Base-by-base conservation (phyloP, 129 eudicot genomes). In the Escallonia rubra region DNA sequence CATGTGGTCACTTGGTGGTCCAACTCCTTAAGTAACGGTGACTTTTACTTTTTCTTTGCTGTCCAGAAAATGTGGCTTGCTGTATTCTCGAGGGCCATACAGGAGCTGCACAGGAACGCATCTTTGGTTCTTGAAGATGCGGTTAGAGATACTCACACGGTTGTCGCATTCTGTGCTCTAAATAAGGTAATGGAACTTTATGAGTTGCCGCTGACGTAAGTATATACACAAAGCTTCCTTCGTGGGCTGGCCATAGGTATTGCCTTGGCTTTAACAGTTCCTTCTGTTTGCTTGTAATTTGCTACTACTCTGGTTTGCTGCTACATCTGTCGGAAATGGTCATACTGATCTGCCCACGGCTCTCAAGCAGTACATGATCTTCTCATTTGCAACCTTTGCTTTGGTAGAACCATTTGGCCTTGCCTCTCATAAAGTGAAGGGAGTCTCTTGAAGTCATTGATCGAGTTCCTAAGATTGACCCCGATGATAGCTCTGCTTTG, bases 81-180 rank as follows among this genome's bases (percentile, higher is more conserved):
- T 43, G 85, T 82, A 43, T 81, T 85, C 53, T 85, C 90, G 57
- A 75, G 61, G 73, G 73, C 76, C 3, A 76, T 78, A 5, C 80
- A 75, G 66, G 80, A 81, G 79, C 79, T 85, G 65, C 90, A 85
- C 66, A 69, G 75, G 50, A 79, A 81, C 68, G 90, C 90, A 52
- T 81, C 90, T 23, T 57, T 81, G 66, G 80, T 81, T 23, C 73
- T 85, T 3, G 87, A 85, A 69, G 90, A 85, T 11, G 81, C 75
- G 45, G 87, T 72, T 58, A 76, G 79, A 59, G 81, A 78, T 68
- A 81, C 81, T n/a, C 76, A 84, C 23, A 79, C 79, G n/a, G 81
- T 79, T 53, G 85, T 76, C 69, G 81, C 91, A 67, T 86, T 82
- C 54, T 86, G 77, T 63, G 90, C 90, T 46, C 87, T 82, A 16